Conservation (phyloP, 2,329 filamentous ascomycete species). For the Leptographium procerum region DNA sequence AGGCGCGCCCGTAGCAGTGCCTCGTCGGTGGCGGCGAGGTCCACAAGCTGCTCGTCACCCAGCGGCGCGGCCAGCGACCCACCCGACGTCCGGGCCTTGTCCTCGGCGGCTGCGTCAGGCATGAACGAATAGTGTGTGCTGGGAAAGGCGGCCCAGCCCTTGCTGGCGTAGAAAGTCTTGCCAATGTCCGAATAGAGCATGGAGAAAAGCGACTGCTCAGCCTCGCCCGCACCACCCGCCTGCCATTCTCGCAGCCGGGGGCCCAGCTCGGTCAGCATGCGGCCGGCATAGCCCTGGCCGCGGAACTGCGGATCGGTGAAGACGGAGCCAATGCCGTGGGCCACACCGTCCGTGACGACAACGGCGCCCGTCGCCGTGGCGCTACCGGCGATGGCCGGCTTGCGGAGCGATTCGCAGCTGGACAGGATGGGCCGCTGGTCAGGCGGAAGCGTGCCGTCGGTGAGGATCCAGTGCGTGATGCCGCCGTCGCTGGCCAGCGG, state of each 20-base stretch:
- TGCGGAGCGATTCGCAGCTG: slow-evolving; percentile 53
- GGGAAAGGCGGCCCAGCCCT: slow-evolving; percentile 66
- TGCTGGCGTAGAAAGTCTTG: slow-evolving; percentile 64
- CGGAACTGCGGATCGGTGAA: slow-evolving; percentile 58
- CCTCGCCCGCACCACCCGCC: slow-evolving; percentile 6
- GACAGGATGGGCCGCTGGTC: slow-evolving; percentile 44
- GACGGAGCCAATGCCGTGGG: slow-evolving; percentile 72
- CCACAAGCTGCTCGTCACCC: slow-evolving; percentile 46
- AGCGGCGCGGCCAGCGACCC: slow-evolving; percentile 30
- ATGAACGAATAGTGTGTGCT: slow-evolving; percentile 61
- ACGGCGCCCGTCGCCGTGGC: background rate
- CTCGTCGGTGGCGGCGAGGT: slow-evolving; percentile 55
- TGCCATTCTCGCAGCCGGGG: slow-evolving; percentile 27
- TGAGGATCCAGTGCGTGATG: slow-evolving; percentile 54
- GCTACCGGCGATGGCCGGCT: slow-evolving; percentile 30
- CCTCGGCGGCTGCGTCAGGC: slow-evolving; percentile 16
- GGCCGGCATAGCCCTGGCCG: slow-evolving; percentile 63
- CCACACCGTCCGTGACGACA: slow-evolving; percentile 37
- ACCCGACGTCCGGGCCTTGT: slow-evolving; percentile 13
- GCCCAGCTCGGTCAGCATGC: slow-evolving; percentile 61
- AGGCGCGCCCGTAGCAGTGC: slow-evolving; percentile 44
- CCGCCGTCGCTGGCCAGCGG: slow-evolving; percentile 48
- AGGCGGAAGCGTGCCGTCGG: slow-evolving; percentile 27
- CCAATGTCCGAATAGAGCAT: slow-evolving; percentile 82
- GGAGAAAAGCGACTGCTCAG: slow-evolving; percentile 46